A percentile compares a stretch with the other conserved stretches of the same genome.
phyloP scores from a whole-genome alignment of 768 basidiomycete species.

The Suillus paluster region DNA sequence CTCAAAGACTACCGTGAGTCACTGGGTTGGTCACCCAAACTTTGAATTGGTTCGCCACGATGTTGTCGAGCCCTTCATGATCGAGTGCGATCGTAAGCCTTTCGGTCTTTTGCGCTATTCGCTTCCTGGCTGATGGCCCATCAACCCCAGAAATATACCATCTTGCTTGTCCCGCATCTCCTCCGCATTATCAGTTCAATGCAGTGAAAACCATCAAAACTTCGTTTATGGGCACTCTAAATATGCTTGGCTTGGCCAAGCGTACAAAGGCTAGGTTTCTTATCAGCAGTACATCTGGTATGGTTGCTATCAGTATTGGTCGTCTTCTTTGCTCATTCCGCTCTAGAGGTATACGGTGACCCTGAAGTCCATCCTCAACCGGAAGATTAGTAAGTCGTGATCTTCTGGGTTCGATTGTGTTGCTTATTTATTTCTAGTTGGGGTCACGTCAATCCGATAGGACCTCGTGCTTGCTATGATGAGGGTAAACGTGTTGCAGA shows the following conservation, averaged over 20 bases:
- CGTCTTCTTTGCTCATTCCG: conserved; percentile 8
- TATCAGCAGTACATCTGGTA: conserved; percentile 93
- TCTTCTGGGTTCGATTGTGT: conserved; percentile 8
- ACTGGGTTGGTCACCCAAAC: conserved; percentile 98
- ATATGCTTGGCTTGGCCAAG: conserved; percentile 98
- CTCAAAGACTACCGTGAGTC: conserved; percentile 93
- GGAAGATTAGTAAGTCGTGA: conserved; percentile 82
- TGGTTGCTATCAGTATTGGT: conserved; percentile 19
- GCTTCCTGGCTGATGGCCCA: conserved; percentile 10
- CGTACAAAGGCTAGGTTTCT: conserved; percentile 97
- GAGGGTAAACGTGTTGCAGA: conserved; percentile 99
- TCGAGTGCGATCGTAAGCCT: conserved; percentile 93
- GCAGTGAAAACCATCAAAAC: conserved; percentile 98
- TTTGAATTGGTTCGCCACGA: conserved; percentile 99
- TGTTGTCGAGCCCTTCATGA: conserved; percentile 96
- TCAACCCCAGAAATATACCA: conserved; percentile 86
- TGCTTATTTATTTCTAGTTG: conserved; percentile 56
- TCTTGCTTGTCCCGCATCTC: conserved; percentile 96
- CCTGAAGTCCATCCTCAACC: conserved; percentile 97
- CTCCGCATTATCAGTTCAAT: conserved; percentile 97
- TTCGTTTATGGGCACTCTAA: conserved; percentile 96
- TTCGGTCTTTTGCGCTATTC: not conserved
- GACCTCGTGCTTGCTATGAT: conserved; percentile 98
- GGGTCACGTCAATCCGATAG: conserved; percentile 99
- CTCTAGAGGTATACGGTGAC: conserved; percentile 93